A percentile compares a stretch with the other conserved stretches of the same genome.
phyloP scores from a whole-genome alignment of 2,329 filamentous ascomycete genomes.

The Arthrinium puccinioides region DNA sequence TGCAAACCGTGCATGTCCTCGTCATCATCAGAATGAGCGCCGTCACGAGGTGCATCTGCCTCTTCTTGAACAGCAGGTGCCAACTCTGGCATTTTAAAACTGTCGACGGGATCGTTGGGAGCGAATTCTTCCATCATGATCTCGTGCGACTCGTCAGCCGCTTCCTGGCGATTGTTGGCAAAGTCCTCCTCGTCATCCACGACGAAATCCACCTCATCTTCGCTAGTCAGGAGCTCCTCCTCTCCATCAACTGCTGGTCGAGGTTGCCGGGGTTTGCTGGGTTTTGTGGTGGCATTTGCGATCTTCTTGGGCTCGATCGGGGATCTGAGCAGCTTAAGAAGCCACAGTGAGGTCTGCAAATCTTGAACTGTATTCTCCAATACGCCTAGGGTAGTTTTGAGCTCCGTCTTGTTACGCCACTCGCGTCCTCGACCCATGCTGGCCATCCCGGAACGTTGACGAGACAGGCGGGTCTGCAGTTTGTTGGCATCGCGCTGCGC shows the following conservation, averaged over 20 bases:
- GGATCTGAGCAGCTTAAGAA: conserved; percentile 36
- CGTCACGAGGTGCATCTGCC: too few relatives aligned
- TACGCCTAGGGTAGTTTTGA: conserved; percentile 47
- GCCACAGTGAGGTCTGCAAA: conserved; percentile 45
- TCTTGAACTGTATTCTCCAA: conserved; percentile 61
- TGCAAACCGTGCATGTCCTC: too few relatives aligned
- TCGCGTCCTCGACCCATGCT: too few relatives aligned
- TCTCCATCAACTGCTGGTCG: conserved; percentile 23
- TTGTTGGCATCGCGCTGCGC: neutral
- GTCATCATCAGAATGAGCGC: too few relatives aligned
- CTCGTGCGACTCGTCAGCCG: neutral
- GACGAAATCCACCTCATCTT: conserved; percentile 42
- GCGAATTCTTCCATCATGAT: neutral
- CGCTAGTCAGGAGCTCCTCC: conserved; percentile 44
- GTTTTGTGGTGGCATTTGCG: conserved; percentile 13
- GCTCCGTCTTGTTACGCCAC: conserved; percentile 44
- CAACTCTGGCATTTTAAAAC: too few relatives aligned
- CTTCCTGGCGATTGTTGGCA: neutral
- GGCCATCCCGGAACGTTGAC: neutral
- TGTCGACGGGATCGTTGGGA: too few relatives aligned
- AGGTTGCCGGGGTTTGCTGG: conserved; percentile 8
- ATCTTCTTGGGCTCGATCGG: conserved; percentile 31
- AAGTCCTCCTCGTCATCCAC: conserved; percentile 26
- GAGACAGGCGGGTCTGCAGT: neutral
- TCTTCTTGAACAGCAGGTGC: too few relatives aligned